Evolutionary conservation across 2,329 filamentous ascomycete genomes (phyloP).

Genomic region (Epichloe sibirici): DNA sequence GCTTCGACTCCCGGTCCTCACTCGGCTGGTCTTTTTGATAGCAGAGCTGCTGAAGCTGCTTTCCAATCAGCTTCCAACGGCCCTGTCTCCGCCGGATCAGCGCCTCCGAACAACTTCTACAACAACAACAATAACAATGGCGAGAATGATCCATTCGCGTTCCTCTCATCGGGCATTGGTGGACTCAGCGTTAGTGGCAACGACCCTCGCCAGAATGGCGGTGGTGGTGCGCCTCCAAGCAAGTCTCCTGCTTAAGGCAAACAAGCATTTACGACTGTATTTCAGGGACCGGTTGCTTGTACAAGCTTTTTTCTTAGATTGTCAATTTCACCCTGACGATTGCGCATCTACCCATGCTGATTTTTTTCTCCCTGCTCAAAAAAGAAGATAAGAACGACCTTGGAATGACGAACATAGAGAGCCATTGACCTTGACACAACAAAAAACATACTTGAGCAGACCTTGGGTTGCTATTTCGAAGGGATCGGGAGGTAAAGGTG

Average conservation of each 20-base stretch:
- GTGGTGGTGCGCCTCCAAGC: conserved; percentile 39
- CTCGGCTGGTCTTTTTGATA: conserved; percentile 79
- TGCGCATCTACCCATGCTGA: conserved; percentile 15
- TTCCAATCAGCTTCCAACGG: conserved; percentile 84
- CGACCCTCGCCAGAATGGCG: conserved; percentile 51
- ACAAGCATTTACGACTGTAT: neutral
- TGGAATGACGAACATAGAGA: conserved; percentile 34
- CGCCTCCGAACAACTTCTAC: conserved; percentile 45
- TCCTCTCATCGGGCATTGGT: conserved; percentile 62
- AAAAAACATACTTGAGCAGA: conserved; percentile 21
- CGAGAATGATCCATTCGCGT: conserved; percentile 68
- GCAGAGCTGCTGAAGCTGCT: conserved; percentile 83
- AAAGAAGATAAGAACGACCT: conserved; percentile 19
- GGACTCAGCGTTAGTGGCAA: conserved; percentile 58
- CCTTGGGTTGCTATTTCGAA: conserved; percentile 27
- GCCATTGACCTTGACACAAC: conserved; percentile 31
- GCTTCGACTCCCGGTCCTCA: conserved; percentile 66
- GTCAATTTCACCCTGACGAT: conserved; percentile 12
- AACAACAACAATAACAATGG: conserved; percentile 49
- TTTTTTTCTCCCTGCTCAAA: conserved; percentile 14
- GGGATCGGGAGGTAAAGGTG: conserved; percentile 22
- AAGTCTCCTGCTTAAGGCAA: conserved; percentile 44
- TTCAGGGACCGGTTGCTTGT: conserved; percentile 12
- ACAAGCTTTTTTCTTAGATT: conserved; percentile 15
- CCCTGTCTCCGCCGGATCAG: conserved; percentile 62